Conservation (phyloP, 345 rosid species). For the Moricandia moricandioides region DNA sequence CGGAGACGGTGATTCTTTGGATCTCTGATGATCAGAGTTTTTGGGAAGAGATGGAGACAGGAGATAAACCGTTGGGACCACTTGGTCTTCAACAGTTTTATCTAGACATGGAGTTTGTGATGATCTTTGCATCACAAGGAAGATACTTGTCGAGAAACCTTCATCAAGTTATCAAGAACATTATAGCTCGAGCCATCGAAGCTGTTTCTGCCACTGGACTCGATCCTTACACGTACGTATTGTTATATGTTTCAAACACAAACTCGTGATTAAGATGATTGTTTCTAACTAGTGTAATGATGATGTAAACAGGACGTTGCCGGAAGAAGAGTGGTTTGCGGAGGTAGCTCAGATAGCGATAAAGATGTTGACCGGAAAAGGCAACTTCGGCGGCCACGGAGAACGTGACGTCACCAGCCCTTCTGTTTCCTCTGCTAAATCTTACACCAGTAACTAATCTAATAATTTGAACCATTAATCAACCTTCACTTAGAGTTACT, state of each 20-base stretch:
- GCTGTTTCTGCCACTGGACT: conserved; percentile 63
- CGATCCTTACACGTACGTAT: conserved; percentile 64
- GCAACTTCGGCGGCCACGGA: conserved; percentile 43
- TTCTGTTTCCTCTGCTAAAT: conserved; percentile 41
- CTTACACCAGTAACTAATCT: conserved; percentile 34
- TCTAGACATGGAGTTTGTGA: conserved; percentile 89
- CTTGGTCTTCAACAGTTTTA: conserved; percentile 91
- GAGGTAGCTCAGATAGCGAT: conserved; percentile 87
- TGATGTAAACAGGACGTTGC: conserved; percentile 44
- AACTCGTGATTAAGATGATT: background rate
- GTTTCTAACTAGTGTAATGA: background rate
- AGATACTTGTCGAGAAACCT: conserved; percentile 79
- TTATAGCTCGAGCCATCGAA: conserved; percentile 84
- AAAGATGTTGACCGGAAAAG: conserved; percentile 69
- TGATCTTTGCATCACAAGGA: conserved; percentile 85
- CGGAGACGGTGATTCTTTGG: conserved; percentile 90
- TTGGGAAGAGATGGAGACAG: conserved; percentile 84
- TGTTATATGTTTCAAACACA: background rate
- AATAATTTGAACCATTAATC: background rate
- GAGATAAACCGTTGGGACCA: conserved; percentile 67
- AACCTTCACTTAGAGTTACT: background rate
- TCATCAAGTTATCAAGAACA: conserved; percentile 81
- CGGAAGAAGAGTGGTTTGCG: conserved; percentile 95
- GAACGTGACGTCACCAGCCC: conserved; percentile 67
- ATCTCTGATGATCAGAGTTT: conserved; percentile 85